Evolutionary conservation across 2,329 filamentous ascomycete genomes (phyloP), one percentile per base, ranked within the genome.

Genomic region (Trichoderma sp.): DNA sequence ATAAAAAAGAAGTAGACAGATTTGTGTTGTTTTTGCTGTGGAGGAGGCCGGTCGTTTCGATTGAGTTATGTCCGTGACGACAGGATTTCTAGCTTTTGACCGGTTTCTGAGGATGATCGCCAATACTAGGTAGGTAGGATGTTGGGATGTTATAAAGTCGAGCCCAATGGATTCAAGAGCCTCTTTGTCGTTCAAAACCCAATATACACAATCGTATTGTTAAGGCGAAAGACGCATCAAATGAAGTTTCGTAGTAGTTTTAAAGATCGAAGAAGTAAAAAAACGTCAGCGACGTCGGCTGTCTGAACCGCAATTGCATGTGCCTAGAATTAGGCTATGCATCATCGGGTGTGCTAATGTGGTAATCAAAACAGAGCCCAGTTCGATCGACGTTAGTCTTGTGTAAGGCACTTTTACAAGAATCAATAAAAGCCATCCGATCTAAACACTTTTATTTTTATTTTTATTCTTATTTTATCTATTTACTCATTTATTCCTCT

Each of bases 271-370:
- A 20, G 30, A 59, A 39, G 20, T 13, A 13, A 17, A 68, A 61
- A 61, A 32, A 28, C 47, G 64, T 58, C 17, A 67, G 64, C 64
- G 64, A 67, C 50, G 32, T 58, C 64, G 64, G 64, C 57, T 43
- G 50, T 12, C n/a, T 28, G 17, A 58, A 67, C 28, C 28, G 11
- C 64, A 28, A 26, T 67, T 58, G 50, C 50, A 67, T 67, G 50
- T 57, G 64, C 64, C 50, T 20, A 30, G 28, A 36, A 53, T 53
- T 62, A 66, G 64, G 64, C 64, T 66, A 39, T 66, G 43, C 50
- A 39, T 55, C 47, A 39, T 55, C 47, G 36, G 61, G 23, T 36
- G 58, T 26, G 17, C 58, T 62, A 39, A 34, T n/a, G 47, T 57
- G 15, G 47, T 57, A 57, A 55, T 36, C 63, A 65, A 65, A 50